phyloP scores from a whole-genome alignment of 306 rosid species.

The Quillaja saponaria region DNA sequence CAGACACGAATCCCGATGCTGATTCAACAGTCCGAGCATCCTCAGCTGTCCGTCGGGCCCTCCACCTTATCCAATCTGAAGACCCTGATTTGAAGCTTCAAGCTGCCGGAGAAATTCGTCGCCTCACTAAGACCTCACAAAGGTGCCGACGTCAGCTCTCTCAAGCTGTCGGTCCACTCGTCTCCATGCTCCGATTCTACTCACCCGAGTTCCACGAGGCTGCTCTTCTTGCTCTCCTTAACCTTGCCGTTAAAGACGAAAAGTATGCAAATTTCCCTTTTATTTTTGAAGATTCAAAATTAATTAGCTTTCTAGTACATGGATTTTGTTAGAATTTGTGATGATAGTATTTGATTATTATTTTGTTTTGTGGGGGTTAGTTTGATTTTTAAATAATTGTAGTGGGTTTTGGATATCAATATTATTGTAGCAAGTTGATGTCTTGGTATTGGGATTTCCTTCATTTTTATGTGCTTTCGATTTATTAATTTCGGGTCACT shows the following conservation, averaged over 20 bases:
- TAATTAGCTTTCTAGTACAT: not conserved
- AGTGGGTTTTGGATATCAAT: not conserved
- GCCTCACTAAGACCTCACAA: constrained; percentile 86
- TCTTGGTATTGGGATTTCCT: not conserved
- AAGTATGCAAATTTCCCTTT: constrained; percentile 44
- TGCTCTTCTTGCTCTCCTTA: constrained; percentile 88
- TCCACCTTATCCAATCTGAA: constrained; percentile 63
- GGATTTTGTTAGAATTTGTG: not conserved
- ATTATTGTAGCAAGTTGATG: not conserved
- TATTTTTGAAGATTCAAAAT: not conserved
- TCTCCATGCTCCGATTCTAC: constrained; percentile 60
- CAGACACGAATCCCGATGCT: no score
- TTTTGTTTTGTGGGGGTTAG: not conserved
- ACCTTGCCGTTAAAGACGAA: constrained; percentile 95
- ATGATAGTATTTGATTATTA: not conserved
- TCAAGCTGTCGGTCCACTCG: constrained; percentile 62
- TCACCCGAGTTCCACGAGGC: constrained; percentile 67
- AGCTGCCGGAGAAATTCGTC: constrained; percentile 82
- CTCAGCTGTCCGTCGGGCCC: constrained; percentile 63
- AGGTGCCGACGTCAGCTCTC: constrained; percentile 86
- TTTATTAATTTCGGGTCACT: constrained; percentile 25
- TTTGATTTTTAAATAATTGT: constrained; percentile 2
- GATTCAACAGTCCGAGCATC: not conserved
- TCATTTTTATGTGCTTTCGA: constrained; percentile 12
- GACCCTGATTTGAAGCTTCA: constrained; percentile 49